phyloP scores from a whole-genome alignment of 345 rosid species.

The Dipteronia sinensis region DNA sequence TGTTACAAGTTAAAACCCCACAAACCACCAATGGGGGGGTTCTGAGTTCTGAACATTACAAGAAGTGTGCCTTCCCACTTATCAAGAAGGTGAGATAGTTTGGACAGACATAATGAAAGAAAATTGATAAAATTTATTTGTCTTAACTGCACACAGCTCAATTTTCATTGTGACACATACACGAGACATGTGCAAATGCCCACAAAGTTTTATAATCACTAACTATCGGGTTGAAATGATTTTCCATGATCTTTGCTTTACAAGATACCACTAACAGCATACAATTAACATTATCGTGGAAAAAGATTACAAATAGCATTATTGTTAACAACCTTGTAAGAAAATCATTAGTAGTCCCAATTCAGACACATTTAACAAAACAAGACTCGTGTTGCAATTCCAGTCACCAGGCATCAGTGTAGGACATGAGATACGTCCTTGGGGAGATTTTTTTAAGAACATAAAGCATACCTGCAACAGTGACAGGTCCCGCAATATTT shows the following conservation, averaged over 20 bases:
- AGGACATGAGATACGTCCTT: not conserved
- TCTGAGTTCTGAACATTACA: not conserved
- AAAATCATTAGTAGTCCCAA: not conserved
- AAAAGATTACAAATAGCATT: not conserved
- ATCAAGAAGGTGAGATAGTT: not conserved
- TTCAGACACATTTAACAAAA: not conserved
- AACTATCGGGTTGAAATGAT: not conserved
- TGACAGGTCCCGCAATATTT: conserved; percentile 92
- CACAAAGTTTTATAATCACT: not conserved
- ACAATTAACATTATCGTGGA: not conserved
- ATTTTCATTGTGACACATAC: not conserved
- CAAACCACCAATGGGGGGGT: not conserved
- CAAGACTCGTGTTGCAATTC: not conserved
- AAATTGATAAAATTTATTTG: not conserved
- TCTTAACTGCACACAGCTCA: not conserved
- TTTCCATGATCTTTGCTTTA: not conserved
- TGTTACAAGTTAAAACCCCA: not conserved
- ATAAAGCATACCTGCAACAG: conserved; percentile 76
- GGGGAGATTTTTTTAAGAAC: not conserved
- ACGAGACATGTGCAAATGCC: not conserved
- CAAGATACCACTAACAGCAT: not conserved
- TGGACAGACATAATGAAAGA: not conserved
- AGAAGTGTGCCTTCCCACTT: not conserved
- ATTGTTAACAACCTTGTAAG: not conserved
- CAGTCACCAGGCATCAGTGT: not conserved